These are phyloP conservation scores for Loxodes magnus DNA, from an alignment of 73 alveolate species.

Conservation along the genomic window DNA sequence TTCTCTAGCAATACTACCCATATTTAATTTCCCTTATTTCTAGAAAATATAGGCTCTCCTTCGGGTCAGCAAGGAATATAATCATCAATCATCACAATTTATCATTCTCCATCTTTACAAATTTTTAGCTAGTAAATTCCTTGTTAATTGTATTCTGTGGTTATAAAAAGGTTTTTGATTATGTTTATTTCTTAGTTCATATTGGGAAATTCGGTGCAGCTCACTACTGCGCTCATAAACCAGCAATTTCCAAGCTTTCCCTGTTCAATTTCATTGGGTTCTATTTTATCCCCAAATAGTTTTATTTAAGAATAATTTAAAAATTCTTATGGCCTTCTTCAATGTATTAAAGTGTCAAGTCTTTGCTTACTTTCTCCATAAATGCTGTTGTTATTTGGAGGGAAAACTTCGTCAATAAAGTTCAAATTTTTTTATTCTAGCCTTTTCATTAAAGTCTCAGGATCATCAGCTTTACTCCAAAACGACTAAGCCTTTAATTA, in stretches of 20 bases:
- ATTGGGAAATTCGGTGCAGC: constrained; percentile 63
- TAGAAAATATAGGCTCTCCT: constrained; percentile 76
- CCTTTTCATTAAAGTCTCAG: not conserved
- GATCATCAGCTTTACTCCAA: not conserved
- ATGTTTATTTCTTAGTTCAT: constrained; percentile 50
- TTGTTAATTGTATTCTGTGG: constrained; percentile 10
- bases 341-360: not conserved
- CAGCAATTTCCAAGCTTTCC: constrained; percentile 82
- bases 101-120: constrained; percentile 79
- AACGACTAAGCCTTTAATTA: too few species aligned
- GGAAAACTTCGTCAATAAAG: constrained; percentile 6
- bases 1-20: constrained; percentile 79
- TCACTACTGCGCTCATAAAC: constrained; percentile 59
- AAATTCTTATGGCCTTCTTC: constrained; percentile 15
- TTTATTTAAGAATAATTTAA: not conserved
- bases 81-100: constrained; percentile 80
- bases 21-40: constrained; percentile 56
- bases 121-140: constrained; percentile 42
- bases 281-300: constrained; percentile 29
- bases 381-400: constrained; percentile 8
- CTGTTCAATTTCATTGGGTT: constrained; percentile 58
- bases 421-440: not conserved
- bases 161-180: too few species aligned
- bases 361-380: not conserved
- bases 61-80: constrained; percentile 61